These are phyloP conservation scores for Xylariaceae sp. DNA, from an alignment of 2,329 filamentous ascomycete genomes.

Conservation along the genomic window DNA sequence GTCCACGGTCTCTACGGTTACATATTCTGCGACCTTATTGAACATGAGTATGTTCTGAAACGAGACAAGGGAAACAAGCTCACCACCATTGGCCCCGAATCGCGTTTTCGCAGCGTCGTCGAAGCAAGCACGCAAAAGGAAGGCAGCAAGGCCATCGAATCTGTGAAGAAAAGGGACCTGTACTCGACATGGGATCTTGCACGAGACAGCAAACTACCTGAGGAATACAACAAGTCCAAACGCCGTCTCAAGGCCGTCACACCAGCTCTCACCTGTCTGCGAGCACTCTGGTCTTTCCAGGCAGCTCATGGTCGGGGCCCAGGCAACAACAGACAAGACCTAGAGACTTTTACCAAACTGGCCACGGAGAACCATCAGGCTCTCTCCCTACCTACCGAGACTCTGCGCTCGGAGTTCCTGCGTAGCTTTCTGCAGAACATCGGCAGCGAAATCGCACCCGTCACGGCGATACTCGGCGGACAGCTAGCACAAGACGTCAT, in stretches of 20 bases:
- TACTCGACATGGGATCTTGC: conserved; percentile 88
- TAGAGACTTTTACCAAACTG: conserved; percentile 71
- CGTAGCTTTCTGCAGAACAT: conserved; percentile 84
- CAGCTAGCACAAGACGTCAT: conserved; percentile 94
- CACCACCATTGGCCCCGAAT: conserved; percentile 60
- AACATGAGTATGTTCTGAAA: conserved; percentile 86
- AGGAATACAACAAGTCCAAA: conserved; percentile 64
- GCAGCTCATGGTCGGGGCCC: conserved; percentile 54
- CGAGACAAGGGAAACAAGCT: conserved; percentile 74
- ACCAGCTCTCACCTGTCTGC: conserved; percentile 77
- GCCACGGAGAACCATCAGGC: conserved; percentile 75
- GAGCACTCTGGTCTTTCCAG: conserved; percentile 87
- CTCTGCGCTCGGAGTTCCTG: conserved; percentile 67
- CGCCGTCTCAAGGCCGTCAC: conserved; percentile 73
- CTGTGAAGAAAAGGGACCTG: conserved; percentile 85
- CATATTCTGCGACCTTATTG: conserved; percentile 88
- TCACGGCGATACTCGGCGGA: conserved; percentile 84
- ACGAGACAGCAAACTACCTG: conserved; percentile 68
- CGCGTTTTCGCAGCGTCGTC: conserved; percentile 71
- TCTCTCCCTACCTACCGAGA: conserved; percentile 64
- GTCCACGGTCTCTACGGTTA: conserved; percentile 91
- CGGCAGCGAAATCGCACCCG: conserved; percentile 77
- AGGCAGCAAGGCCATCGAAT: conserved; percentile 69
- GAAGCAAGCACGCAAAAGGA: conserved; percentile 67
- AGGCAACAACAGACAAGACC: conserved; percentile 56